Conservation (phyloP, 257 asterid genomes). For the Nicotiana undulata region DNA sequence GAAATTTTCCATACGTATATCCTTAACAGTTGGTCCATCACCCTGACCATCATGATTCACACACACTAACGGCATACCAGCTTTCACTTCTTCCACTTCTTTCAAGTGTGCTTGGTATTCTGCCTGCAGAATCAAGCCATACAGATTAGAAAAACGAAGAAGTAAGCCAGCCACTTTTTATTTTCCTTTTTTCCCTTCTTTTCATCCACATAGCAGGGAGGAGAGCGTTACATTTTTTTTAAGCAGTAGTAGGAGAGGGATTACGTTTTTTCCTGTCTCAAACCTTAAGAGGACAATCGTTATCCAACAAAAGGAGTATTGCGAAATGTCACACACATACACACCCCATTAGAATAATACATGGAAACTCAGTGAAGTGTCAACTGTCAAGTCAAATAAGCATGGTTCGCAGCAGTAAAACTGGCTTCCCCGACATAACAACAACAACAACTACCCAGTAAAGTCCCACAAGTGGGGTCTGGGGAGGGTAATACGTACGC, state of each 20-base stretch:
- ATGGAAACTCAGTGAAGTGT: neutral
- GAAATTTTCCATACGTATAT: constrained; percentile 90
- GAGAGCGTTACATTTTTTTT: neutral
- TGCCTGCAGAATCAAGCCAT: constrained; percentile 36
- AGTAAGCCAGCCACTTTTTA: neutral
- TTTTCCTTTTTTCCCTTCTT: neutral
- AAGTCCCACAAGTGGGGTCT: too few relatives aligned
- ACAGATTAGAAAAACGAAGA: constrained; percentile 7
- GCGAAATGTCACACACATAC: neutral
- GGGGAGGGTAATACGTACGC: too few relatives aligned
- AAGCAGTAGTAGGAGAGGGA: neutral
- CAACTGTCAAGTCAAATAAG: neutral
- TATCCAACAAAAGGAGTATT: neutral
- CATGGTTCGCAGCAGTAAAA: neutral
- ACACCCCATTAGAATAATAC: neutral
- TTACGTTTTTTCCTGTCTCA: neutral
- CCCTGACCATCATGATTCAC: constrained; percentile 59
- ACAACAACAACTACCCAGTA: too few relatives aligned
- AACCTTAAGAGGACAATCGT: neutral
- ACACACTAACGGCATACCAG: constrained; percentile 83
- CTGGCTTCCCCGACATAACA: neutral
- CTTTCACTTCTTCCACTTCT: constrained; percentile 97
- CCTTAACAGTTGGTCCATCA: constrained; percentile 72
- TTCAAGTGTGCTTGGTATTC: constrained; percentile 71
- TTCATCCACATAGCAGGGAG: neutral